phyloP scores from a whole-genome alignment of 2,329 filamentous ascomycete species.

The Fusarium camptoceras region DNA sequence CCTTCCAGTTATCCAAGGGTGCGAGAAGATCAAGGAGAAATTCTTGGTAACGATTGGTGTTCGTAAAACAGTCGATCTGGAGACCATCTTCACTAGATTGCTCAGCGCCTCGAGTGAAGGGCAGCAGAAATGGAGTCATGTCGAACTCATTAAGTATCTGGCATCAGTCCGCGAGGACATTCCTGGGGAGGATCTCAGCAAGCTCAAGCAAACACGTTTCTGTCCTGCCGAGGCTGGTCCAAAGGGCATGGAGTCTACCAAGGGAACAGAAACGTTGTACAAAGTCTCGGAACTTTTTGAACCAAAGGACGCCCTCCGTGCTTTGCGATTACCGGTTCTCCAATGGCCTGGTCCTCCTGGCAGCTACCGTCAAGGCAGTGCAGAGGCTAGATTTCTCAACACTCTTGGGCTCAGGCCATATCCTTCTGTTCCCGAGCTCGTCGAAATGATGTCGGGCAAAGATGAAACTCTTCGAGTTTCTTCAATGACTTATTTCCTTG shows the following conservation, averaged over 20 bases:
- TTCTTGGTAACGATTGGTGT: constrained; percentile 86
- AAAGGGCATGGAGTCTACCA: constrained; percentile 64
- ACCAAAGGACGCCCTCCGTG: constrained; percentile 76
- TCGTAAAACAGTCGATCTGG: constrained; percentile 93
- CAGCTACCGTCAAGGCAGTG: constrained; percentile 71
- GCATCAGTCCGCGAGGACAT: constrained; percentile 92
- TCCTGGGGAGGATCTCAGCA: constrained; percentile 81
- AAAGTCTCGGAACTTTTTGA: constrained; percentile 84
- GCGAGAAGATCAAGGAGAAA: constrained; percentile 89
- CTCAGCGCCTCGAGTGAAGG: constrained; percentile 70
- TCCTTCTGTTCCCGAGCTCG: constrained; percentile 79
- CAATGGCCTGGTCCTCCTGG: constrained; percentile 80
- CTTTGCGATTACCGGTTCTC: constrained; percentile 78
- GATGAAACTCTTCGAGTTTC: constrained; percentile 70
- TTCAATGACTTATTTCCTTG: constrained; percentile 84
- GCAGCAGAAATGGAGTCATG: constrained; percentile 86
- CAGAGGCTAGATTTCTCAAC: constrained; percentile 80
- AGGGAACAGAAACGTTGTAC: constrained; percentile 68
- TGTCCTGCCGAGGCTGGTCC: constrained; percentile 80
- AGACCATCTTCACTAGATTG: constrained; percentile 90
- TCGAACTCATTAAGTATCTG: constrained; percentile 94
- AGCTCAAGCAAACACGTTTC: constrained; percentile 81
- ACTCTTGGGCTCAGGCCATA: constrained; percentile 77
- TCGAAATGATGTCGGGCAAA: constrained; percentile 79
- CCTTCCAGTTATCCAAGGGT: constrained; percentile 81